Base-by-base conservation (phyloP, 2,329 filamentous ascomycete species). In the Xylaria sp. region DNA sequence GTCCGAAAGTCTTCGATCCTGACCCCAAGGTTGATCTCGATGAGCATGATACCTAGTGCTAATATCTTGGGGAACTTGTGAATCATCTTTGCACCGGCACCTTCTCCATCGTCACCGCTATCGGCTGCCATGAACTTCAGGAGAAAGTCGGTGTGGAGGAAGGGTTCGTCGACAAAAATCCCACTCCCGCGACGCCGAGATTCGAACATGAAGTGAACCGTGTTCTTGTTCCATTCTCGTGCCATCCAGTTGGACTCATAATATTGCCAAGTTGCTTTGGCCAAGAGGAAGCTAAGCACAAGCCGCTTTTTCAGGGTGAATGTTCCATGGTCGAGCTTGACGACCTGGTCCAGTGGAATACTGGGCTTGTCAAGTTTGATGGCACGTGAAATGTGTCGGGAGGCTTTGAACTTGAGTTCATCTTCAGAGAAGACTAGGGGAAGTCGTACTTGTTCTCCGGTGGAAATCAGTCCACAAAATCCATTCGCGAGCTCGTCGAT, bases 21-120 rank as follows among this genome's bases (percentile, higher is more conserved):
- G 6, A 9, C 39, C 25, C 39, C 55, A 9, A 58, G 55, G 39
- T 58, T 30, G 23, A 58, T 58, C 39, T 58, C 55, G 13, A 58
- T 34, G n/a, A 58, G 39, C 55, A 58, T 45, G 15, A 58, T 58
- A 7, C 55, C 55, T 6, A 58, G 25, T 43, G 55, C 55, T n/a
- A 58, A 23, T 23, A 58, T 58, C 55, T 58, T 58, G 18, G 55
- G 55, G 41, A 43, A 36, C 4, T 20, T 18, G 25, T 58, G 55
- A 25, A 48, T 23, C 9, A 10, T 25, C 39, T 43, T 15, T 13
- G 13, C 39, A 15, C 15, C n/a, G 15, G 39, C 15, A 2, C 39
- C 13, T n/a, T 43, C 3, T 5, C 39, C n/a, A 4, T 43, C 15
- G 2, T 15, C 13, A 15, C 15, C 8, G n/a, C 13, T 4, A n/a